Base-by-base conservation (phyloP, 371 early-diverging fungal species). In the Circinella umbellata region DNA sequence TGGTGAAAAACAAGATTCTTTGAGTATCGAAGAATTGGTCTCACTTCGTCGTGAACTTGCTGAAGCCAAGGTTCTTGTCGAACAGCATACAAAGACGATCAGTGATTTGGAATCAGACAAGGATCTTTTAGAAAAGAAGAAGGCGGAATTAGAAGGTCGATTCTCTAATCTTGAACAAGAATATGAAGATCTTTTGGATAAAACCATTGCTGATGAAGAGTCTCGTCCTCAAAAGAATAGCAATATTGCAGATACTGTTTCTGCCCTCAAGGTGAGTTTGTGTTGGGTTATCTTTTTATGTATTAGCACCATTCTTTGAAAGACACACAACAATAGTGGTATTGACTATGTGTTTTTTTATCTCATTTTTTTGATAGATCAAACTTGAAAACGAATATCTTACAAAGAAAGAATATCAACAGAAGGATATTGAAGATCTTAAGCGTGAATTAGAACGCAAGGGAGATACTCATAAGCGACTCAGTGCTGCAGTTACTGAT, bases 151-250 rank as follows among this genome's bases (percentile, higher is more conserved):
- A 17, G 96, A 96, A 73, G 70, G 75, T 68, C 89, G 90, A 68
- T 86, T 93, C 60, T 85, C 88, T 37, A 79, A 86, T 8, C 85
- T 96, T 35, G 93, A 96, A 75, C 70, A 86, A 20, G 97, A 97
- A 78, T 97, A 96, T 73, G 96, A 95, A 70, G 96, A 96, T 73
- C 80, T 97, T 69, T 76, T 97, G 53, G 95, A 96, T 73, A 93
- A 94, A 82, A 95, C 96, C 3, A 96, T 96, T 70, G 93, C 92
- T 8, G 96, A 94, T 42, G 96, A 96, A 76, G 95, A 95, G 72
- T 91, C 90, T 13, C 73, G 73, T 17, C 70, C 72, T 48, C 88
- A 90, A 72, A 88, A 79, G 70, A 86, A 72, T 60, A 83, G 81
- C 18, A 88, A 93, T 68, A 82, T 91, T 65, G 81, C 86, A n/a